Base-by-base conservation (phyloP, 2,329 filamentous ascomycete genomes). In the Biscogniauxia sp. region DNA sequence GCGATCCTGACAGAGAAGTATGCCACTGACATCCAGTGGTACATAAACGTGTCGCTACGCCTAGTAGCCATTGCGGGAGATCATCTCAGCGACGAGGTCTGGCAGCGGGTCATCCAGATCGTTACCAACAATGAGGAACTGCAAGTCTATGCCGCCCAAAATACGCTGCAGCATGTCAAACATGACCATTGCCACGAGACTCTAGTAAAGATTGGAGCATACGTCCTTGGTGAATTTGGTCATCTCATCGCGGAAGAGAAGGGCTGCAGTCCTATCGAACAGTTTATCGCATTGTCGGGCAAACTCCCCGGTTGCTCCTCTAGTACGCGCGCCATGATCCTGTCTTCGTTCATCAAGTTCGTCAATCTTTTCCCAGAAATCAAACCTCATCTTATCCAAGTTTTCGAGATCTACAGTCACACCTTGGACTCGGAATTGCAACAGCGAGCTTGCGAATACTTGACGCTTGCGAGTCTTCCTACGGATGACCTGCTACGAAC, bases 51-150 rank as follows among this genome's bases (percentile, higher is more conserved):
- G 68, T 97, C 95, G 11, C 82, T 99, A 67, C 88, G 94, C 59
- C 84, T 99, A 56, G 93, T 99, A 61, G 93, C 94, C 61, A 93
- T 98, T 87, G 95, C 96, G 2, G 95, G 95, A 67, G 95, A 99
- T 72, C 95, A 99, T 75, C 94, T 99, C 68, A 98, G 94, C 76
- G 96, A 99, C 65, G 95, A 99, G 77, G 95, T 99, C 19, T 99
- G 95, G 95, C 95, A 99, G 75, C 88, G 95, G 69, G 94, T 99
- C 59, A 97, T 97, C 64, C 95, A 99, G 75, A 98, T 99, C 69
- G 93, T 98, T 61, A 98, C 95, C 58, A 99, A 99, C 80, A 99
- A 99, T 75, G 95, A 99, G 76, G 94, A 98, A 75, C 83, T 99
- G 11, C 95, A 99, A 76, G 89, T 97, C 0, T 99, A 99, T 73